Evolutionary conservation across 2,329 filamentous ascomycete species (phyloP).

Genomic region (Clonostachys rhizophaga): DNA sequence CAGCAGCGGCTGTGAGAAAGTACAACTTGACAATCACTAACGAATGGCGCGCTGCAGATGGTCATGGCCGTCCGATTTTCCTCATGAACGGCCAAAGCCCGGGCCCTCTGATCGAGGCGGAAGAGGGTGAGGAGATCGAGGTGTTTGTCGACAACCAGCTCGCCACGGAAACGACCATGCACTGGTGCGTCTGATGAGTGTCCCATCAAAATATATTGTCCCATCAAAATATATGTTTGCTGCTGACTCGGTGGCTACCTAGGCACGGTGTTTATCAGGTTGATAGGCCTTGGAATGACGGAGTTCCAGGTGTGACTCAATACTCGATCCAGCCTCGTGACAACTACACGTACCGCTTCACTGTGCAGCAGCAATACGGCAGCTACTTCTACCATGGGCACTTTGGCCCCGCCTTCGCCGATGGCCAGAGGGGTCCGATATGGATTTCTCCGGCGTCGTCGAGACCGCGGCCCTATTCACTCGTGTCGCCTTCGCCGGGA

Average conservation of each 20-base stretch:
- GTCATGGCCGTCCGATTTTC: slow-evolving; percentile 34
- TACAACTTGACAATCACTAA: slow-evolving; percentile 23
- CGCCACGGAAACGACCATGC: slow-evolving; percentile 40
- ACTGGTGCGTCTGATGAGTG: slow-evolving; percentile 36
- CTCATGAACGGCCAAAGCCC: slow-evolving; percentile 58
- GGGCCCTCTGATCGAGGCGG: slow-evolving; percentile 51
- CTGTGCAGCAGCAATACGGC: slow-evolving; percentile 45
- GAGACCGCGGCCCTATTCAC: slow-evolving; percentile 37
- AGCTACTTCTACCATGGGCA: slow-evolving; percentile 60
- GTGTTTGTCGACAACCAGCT: slow-evolving; percentile 39
- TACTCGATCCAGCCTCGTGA: slow-evolving; percentile 39
- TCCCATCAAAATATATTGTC: too few species aligned
- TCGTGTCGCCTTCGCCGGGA: slow-evolving; percentile 52
- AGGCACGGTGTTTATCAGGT: slow-evolving; percentile 37
- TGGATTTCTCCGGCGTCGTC: slow-evolving; percentile 32
- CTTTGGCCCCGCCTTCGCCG: slow-evolving; percentile 47
- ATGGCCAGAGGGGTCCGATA: slow-evolving; percentile 55
- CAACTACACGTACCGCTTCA: slow-evolving; percentile 47
- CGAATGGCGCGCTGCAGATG: slow-evolving; percentile 33
- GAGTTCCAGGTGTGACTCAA: slow-evolving; percentile 53
- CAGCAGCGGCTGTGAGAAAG: neutral
- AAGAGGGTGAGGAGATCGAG: slow-evolving; percentile 44
- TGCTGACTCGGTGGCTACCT: slow-evolving; percentile 6
- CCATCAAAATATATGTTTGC: too few species aligned
- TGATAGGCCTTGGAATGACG: slow-evolving; percentile 55